A percentile compares a stretch with the other conserved stretches of the same genome.
Conservation (phyloP, 2,329 filamentous ascomycete genomes). For the Akanthomyces muscarius region DNA sequence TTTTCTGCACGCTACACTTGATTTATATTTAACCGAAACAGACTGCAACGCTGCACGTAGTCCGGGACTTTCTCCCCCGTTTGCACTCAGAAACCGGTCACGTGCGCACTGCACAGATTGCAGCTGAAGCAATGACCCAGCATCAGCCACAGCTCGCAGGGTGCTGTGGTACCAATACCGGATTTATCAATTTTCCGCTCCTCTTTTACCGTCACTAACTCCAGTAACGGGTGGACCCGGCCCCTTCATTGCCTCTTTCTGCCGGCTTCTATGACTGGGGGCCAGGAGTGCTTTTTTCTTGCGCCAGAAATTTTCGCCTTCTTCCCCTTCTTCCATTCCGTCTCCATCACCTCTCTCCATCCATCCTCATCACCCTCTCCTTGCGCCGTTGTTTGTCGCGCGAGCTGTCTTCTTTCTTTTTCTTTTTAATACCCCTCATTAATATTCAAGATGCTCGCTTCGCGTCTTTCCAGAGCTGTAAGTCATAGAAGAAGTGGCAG, state of each 20-base stretch:
- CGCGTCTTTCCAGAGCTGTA: conserved; percentile 72
- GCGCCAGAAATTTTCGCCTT: conserved; percentile 36
- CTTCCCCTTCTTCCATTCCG: conserved; percentile 23
- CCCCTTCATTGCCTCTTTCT: conserved; percentile 36
- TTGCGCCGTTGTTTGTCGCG: conserved; percentile 24
- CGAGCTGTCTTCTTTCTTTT: conserved; percentile 27
- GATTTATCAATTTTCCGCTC: conserved; percentile 15
- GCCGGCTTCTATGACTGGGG: conserved; percentile 39
- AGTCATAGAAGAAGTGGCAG: conserved; percentile 35
- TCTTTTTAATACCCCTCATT: conserved; percentile 34
- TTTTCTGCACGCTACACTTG: too few relatives aligned
- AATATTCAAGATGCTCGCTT: conserved; percentile 62
- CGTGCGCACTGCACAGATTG: background rate
- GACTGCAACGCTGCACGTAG: background rate
- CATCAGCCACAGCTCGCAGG: background rate
- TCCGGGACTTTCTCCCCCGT: background rate
- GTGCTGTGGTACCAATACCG: background rate
- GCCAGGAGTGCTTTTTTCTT: conserved; percentile 30
- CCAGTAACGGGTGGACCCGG: conserved; percentile 23
- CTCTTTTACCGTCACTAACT: conserved; percentile 21
- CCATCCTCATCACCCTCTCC: conserved; percentile 25
- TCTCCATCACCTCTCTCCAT: conserved; percentile 23
- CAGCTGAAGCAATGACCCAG: background rate
- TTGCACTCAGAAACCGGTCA: background rate
- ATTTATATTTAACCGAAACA: too few relatives aligned